Conservation (phyloP, 140 eudicot genomes). For the Stevia rebaudiana region DNA sequence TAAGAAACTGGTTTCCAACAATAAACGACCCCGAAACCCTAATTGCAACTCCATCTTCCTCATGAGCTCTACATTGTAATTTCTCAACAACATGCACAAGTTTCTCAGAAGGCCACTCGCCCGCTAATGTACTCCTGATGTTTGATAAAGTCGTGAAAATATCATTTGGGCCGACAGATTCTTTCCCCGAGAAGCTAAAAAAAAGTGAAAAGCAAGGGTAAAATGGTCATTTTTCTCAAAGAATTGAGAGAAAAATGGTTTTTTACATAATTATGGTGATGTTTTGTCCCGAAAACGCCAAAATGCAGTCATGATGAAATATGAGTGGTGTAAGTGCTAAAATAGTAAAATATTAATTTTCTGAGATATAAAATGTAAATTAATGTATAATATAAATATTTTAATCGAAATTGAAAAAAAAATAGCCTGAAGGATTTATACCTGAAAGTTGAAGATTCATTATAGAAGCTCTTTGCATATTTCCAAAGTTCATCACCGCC, state of each 20-base stretch:
- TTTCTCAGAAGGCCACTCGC: slow-evolving; percentile 94
- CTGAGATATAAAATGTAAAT: background rate
- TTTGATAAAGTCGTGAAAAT: slow-evolving; percentile 56
- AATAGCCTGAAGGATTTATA: slow-evolving; percentile 15
- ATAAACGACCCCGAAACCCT: slow-evolving; percentile 88
- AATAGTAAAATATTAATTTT: background rate
- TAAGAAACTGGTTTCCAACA: slow-evolving; percentile 78
- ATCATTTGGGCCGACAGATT: slow-evolving; percentile 52
- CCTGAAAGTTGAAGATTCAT: slow-evolving; percentile 70
- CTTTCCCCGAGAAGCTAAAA: slow-evolving; percentile 79
- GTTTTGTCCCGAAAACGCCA: background rate
- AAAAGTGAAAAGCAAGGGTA: slow-evolving; percentile 10
- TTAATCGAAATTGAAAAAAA: background rate
- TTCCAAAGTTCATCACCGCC: slow-evolving; percentile 96
- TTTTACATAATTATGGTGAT: background rate
- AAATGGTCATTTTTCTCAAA: background rate
- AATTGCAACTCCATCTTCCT: slow-evolving; percentile 78
- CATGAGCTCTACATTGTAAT: slow-evolving; percentile 84
- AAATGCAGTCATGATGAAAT: background rate
- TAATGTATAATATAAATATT: background rate
- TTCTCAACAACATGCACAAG: slow-evolving; percentile 95
- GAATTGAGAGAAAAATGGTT: background rate
- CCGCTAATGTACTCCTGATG: slow-evolving; percentile 76
- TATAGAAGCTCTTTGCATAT: slow-evolving; percentile 60
- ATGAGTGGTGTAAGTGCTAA: background rate